Evolutionary conservation across 495 filamentous ascomycete species (phyloP).

Genomic region (Xeromyces bisporus): DNA sequence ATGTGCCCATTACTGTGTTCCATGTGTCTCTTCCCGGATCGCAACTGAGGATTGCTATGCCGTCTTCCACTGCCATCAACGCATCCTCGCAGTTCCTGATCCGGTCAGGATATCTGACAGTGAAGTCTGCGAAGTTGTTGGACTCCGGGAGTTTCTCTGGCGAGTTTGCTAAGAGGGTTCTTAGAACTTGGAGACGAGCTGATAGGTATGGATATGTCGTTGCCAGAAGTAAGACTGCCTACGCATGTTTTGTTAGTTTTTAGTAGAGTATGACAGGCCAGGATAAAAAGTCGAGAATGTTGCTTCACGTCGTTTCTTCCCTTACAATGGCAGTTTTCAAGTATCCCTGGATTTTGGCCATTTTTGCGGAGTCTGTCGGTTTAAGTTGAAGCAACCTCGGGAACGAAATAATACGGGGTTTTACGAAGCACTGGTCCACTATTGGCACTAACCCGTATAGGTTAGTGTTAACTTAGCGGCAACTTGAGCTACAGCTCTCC

Average conservation of each 20-base stretch:
- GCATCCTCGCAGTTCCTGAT: constrained; percentile 32
- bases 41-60: constrained; percentile 23
- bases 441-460: no score
- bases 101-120: constrained; percentile 18
- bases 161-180: constrained; percentile 5
- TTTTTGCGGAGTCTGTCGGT: no score
- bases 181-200: neutral
- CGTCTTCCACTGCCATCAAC: constrained; percentile 17
- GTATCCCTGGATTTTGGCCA: no score
- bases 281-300: no score
- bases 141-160: constrained; percentile 11
- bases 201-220: neutral
- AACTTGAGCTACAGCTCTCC: no score
- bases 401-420: no score
- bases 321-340: no score
- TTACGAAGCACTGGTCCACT: no score
- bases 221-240: neutral
- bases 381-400: no score
- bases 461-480: no score
- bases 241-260: neutral
- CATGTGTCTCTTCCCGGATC: constrained; percentile 26
- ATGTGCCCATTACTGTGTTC: constrained; percentile 33
- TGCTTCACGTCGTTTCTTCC: no score
- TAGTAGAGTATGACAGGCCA: neutral
- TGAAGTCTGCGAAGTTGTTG: constrained; percentile 12